phyloP scores from a whole-genome alignment of 2,329 filamentous ascomycete species.

The Ascochyta viciae-villosae region DNA sequence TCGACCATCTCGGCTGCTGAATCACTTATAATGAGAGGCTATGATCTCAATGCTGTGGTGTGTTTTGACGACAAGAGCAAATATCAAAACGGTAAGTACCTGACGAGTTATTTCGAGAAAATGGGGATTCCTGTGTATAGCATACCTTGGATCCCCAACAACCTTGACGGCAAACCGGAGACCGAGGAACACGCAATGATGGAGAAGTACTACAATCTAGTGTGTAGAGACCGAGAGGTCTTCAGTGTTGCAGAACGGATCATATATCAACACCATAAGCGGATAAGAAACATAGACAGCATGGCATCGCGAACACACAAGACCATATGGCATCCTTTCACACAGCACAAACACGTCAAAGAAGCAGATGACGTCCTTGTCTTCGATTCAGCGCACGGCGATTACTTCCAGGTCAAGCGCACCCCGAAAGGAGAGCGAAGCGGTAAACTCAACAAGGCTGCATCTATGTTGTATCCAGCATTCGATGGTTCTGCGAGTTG shows the following conservation, averaged over 20 bases:
- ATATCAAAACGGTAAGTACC: slow-evolving; percentile 73
- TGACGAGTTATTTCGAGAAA: slow-evolving; percentile 70
- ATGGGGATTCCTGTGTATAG: slow-evolving; percentile 63
- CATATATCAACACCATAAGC: slow-evolving; percentile 59
- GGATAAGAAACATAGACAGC: slow-evolving; percentile 65
- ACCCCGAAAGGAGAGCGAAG: slow-evolving; percentile 31
- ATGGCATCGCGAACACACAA: slow-evolving; percentile 65
- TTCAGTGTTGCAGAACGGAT: slow-evolving; percentile 60
- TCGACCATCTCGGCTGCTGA: slow-evolving; percentile 82
- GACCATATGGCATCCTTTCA: slow-evolving; percentile 85
- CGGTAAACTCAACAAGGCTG: slow-evolving; percentile 15
- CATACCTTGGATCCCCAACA: slow-evolving; percentile 65
- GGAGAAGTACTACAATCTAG: slow-evolving; percentile 66
- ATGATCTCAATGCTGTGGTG: slow-evolving; percentile 74
- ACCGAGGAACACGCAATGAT: slow-evolving; percentile 64
- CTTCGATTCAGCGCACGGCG: slow-evolving; percentile 82
- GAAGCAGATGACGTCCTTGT: slow-evolving; percentile 68
- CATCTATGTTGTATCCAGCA: slow-evolving; percentile 64
- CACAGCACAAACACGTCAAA: slow-evolving; percentile 73
- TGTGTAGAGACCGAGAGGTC: slow-evolving; percentile 50
- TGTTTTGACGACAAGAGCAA: slow-evolving; percentile 69
- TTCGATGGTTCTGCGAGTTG: slow-evolving; percentile 88
- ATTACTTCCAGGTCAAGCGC: slow-evolving; percentile 73
- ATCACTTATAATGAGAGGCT: slow-evolving; percentile 77
- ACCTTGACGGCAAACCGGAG: slow-evolving; percentile 37